These are phyloP conservation scores for Fonsecaea erecta DNA, from an alignment of 2,329 filamentous ascomycete genomes.

Conservation along the genomic window DNA sequence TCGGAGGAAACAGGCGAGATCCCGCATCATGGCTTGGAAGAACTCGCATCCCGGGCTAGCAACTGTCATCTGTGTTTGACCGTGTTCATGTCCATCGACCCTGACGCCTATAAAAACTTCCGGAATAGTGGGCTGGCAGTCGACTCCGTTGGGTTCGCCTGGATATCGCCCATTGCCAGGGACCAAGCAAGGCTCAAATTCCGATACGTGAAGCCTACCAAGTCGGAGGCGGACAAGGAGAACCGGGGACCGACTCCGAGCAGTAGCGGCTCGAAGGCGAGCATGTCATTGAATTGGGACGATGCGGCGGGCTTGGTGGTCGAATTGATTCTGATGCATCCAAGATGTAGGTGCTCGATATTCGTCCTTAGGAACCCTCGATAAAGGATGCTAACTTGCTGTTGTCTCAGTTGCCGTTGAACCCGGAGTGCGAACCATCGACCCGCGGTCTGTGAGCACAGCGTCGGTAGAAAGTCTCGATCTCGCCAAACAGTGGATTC, in stretches of 20 bases:
- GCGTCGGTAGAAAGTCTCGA: slow-evolving; percentile 35
- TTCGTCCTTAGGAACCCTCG: neutral
- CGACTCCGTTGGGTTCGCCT: slow-evolving; percentile 31
- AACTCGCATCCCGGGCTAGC: slow-evolving; percentile 33
- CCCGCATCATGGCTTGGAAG: slow-evolving; percentile 35
- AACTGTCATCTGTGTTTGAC: slow-evolving; percentile 38
- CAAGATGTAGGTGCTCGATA: slow-evolving; percentile 30
- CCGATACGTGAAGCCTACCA: slow-evolving; percentile 31
- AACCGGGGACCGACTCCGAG: slow-evolving; percentile 20
- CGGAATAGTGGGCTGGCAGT: slow-evolving; percentile 18
- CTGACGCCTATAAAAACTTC: slow-evolving; percentile 35
- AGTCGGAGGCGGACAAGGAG: slow-evolving; percentile 16
- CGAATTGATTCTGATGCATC: slow-evolving; percentile 38
- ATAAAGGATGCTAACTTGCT: neutral
- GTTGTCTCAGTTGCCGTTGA: slow-evolving; percentile 34
- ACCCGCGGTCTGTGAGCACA: slow-evolving; percentile 32
- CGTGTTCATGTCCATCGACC: slow-evolving; percentile 37
- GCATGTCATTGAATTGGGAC: slow-evolving; percentile 17
- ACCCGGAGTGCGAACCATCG: slow-evolving; percentile 36
- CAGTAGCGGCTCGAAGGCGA: slow-evolving; percentile 24
- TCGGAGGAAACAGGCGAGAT: slow-evolving; percentile 31
- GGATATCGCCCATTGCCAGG: slow-evolving; percentile 35
- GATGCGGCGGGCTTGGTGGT: slow-evolving; percentile 26
- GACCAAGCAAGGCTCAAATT: slow-evolving; percentile 37
- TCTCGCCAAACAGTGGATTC: slow-evolving; percentile 36